Percentiles rank a stretch among this genome's conserved stretches.
phyloP scores from a whole-genome alignment of 2,329 filamentous ascomycete species.

The Cordyceps militaris region DNA sequence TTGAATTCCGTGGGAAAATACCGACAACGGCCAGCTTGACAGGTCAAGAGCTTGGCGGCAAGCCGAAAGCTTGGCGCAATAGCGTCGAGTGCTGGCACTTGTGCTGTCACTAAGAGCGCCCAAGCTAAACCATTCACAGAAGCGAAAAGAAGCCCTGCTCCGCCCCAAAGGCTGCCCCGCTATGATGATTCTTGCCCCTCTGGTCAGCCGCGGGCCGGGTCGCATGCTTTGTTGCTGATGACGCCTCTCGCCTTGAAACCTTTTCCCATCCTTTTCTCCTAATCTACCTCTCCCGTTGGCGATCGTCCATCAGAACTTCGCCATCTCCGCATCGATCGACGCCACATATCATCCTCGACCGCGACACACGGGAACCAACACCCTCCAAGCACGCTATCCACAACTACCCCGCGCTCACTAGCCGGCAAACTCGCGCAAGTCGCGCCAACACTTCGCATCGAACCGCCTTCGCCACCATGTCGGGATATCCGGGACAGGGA shows the following conservation, averaged over 20 bases:
- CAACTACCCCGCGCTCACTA: background rate
- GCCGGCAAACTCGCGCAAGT: background rate
- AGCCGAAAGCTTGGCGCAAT: background rate
- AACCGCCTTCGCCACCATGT: conserved; percentile 24
- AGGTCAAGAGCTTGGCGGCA: background rate
- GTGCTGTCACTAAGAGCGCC: background rate
- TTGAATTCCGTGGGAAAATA: no score
- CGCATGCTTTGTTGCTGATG: background rate
- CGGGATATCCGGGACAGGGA: conserved; percentile 36
- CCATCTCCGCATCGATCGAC: background rate
- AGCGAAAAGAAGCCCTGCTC: background rate
- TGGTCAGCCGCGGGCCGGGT: conserved; percentile 3
- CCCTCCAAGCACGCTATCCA: background rate
- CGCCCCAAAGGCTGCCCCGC: conserved; percentile 5
- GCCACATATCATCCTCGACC: background rate
- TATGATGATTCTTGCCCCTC: conserved; percentile 8
- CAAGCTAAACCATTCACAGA: background rate
- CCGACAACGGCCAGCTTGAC: no score
- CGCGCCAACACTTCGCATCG: conserved; percentile 1
- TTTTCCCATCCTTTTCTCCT: background rate
- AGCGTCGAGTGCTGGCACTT: background rate
- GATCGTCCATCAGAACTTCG: background rate
- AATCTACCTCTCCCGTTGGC: background rate
- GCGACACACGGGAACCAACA: background rate
- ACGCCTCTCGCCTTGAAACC: background rate